These are phyloP conservation scores for Acanthochlamys bracteata DNA, from an alignment of 106 monocot species.

Conservation along the genomic window DNA sequence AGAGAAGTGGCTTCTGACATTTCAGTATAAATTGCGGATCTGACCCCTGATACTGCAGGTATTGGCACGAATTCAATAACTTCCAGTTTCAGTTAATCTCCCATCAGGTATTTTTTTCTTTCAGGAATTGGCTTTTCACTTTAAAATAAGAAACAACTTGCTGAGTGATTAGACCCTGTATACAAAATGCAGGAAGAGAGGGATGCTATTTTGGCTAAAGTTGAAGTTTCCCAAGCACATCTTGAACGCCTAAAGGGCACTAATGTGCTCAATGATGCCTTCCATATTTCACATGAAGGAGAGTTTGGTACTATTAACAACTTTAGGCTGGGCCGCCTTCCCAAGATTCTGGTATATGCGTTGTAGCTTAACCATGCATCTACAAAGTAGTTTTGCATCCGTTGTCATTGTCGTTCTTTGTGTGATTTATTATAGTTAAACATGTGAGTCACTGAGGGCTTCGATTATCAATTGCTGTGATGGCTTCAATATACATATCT, in stretches of 20 bases:
- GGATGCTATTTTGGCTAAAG: conserved; percentile 94
- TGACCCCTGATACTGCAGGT: conserved; percentile 28
- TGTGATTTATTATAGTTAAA: no score
- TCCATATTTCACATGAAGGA: conserved; percentile 85
- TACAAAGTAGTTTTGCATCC: not conserved
- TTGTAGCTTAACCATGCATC: not conserved
- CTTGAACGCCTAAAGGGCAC: conserved; percentile 78
- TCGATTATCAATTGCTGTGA: no score
- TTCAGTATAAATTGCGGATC: not conserved
- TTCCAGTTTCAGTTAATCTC: conserved; percentile 82
- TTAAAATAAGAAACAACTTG: no score
- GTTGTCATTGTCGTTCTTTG: not conserved
- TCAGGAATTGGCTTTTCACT: not conserved
- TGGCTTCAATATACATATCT: no score
- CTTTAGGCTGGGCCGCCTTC: conserved; percentile 91
- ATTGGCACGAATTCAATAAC: conserved; percentile 94
- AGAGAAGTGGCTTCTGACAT: no score
- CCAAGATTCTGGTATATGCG: conserved; percentile 62
- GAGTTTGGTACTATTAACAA: conserved; percentile 97
- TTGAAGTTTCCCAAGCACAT: conserved; percentile 94
- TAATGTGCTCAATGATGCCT: conserved; percentile 92
- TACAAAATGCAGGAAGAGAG: conserved; percentile 64
- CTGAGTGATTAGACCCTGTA: not conserved
- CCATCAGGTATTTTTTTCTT: conserved; percentile 58
- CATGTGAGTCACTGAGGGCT: no score